These are phyloP conservation scores for Capsicum pubescens DNA, from an alignment of 257 asterid genomes.

Conservation along the genomic window DNA sequence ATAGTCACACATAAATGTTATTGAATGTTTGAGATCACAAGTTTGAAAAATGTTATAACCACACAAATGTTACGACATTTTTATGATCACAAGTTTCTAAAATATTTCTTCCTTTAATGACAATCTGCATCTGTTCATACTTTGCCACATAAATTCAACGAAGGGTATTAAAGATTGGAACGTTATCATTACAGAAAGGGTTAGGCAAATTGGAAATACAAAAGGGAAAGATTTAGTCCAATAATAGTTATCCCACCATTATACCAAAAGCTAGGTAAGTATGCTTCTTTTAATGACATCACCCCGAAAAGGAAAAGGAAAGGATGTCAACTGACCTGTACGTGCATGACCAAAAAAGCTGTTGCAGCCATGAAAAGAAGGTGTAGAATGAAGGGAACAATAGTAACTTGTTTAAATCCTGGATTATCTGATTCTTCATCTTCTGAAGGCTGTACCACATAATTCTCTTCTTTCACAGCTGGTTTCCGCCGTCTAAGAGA, in stretches of 20 bases:
- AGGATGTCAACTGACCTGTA: constrained; percentile 63
- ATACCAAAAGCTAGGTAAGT: background rate
- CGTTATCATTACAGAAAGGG: background rate
- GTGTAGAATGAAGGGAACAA: constrained; percentile 85
- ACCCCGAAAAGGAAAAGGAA: background rate
- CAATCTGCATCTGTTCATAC: no score
- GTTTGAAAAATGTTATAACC: no score
- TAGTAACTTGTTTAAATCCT: constrained; percentile 49
- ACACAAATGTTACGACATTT: no score
- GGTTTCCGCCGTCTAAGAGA: constrained; percentile 55
- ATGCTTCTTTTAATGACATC: background rate
- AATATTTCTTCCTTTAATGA: no score
- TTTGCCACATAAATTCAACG: no score
- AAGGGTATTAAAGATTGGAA: background rate
- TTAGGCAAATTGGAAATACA: background rate
- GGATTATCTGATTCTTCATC: constrained; percentile 36
- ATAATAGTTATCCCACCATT: background rate
- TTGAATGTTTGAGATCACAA: no score
- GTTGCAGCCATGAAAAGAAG: constrained; percentile 80
- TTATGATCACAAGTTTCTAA: no score
- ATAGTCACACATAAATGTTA: no score
- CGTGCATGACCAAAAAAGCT: constrained; percentile 87
- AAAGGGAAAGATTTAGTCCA: constrained; percentile 2
- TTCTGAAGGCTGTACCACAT: constrained; percentile 41
- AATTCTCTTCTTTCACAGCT: constrained; percentile 39